A percentile compares a stretch with the other conserved stretches of the same genome.
These are phyloP conservation scores for Novymonas esmeraldas DNA, from an alignment of 208 protist species.

Conservation along the genomic window DNA sequence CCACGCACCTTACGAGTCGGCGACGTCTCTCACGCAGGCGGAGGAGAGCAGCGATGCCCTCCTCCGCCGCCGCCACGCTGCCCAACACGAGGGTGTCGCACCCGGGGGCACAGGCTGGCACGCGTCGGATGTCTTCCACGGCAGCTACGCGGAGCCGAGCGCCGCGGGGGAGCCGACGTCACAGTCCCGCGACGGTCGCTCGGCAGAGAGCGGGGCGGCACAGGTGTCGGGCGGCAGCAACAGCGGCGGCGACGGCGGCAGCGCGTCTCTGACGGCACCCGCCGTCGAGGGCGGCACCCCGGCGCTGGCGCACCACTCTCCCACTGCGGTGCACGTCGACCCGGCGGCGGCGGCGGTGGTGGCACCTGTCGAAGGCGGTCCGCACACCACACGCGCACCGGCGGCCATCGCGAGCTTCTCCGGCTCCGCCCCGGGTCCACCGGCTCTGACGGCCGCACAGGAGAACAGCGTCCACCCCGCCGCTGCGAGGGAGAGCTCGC, in stretches of 20 bases:
- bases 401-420: neutral
- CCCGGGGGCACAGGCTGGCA: neutral
- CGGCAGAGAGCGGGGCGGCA: neutral
- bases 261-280: neutral
- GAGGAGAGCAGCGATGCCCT: neutral
- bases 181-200: neutral
- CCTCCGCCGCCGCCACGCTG: neutral
- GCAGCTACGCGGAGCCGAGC: neutral
- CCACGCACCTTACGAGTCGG: conserved; percentile 25
- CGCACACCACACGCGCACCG: no score
- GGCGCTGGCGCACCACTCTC: neutral
- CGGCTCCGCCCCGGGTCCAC: neutral
- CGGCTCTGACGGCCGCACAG: neutral
- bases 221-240: neutral
- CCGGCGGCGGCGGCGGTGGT: neutral
- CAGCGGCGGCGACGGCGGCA: no score
- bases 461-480: neutral
- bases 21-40: neutral
- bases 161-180: neutral
- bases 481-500: neutral
- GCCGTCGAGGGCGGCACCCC: neutral
- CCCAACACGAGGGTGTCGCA: no score
- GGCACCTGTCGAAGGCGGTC: no score
- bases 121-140: neutral
- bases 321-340: neutral